These are phyloP conservation scores for Daedaleopsis sinensis DNA, from an alignment of 768 basidiomycete species.

Conservation along the genomic window DNA sequence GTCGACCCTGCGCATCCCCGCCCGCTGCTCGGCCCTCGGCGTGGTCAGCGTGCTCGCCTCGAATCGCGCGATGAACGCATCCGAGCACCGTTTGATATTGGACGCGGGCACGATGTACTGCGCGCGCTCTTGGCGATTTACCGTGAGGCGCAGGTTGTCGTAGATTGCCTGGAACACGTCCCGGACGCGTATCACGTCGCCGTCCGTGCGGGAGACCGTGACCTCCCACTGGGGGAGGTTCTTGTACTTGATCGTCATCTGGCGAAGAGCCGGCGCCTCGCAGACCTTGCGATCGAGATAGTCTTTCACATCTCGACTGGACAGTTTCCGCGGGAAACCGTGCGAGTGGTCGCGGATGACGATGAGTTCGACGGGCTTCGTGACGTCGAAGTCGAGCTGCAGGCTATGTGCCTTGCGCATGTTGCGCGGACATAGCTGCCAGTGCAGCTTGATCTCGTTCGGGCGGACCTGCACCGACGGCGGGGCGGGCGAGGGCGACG, in stretches of 20 bases:
- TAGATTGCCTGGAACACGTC: conserved; percentile 26
- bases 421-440: conserved; percentile 25
- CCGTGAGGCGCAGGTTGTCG: conserved; percentile 15
- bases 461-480: neutral
- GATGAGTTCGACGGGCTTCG: conserved; percentile 11
- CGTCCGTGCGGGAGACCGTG: conserved; percentile 13
- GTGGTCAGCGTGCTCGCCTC: conserved; percentile 8
- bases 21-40: conserved; percentile 8
- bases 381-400: conserved; percentile 17
- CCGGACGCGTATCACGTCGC: conserved; percentile 13
- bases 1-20: conserved; percentile 28
- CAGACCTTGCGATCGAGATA: conserved; percentile 15
- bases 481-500: conserved; percentile 1
- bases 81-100: conserved; percentile 3
- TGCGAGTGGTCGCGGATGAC: conserved; percentile 13
- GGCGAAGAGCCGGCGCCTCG: conserved; percentile 2
- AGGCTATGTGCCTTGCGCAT: neutral
- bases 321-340: conserved; percentile 1
- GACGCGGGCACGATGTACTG: conserved; percentile 3
- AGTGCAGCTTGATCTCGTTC: conserved; percentile 19
- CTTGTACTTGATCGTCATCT: conserved; percentile 21
- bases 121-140: conserved; percentile 13
- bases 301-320: neutral
- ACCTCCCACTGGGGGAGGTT: conserved; percentile 20
- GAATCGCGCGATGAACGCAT: conserved; percentile 23